Conservation (phyloP, 208 protist species). For the Zelonia costaricensis region DNA sequence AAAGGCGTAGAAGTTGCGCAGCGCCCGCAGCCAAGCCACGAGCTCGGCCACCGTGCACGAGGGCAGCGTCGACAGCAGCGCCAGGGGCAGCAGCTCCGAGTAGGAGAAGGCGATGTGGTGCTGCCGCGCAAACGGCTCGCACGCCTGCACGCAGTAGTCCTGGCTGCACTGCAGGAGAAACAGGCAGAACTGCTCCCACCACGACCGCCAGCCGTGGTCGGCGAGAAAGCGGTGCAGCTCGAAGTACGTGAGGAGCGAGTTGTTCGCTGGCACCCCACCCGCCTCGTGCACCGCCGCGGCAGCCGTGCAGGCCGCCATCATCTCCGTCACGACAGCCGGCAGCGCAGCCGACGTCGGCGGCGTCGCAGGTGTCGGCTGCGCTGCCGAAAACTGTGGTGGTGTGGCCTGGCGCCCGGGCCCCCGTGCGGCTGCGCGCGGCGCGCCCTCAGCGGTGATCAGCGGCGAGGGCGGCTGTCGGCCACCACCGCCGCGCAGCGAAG, state of each 20-base stretch:
- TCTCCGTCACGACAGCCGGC: slow-evolving; percentile 2
- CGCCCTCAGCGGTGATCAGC: too few relatives aligned
- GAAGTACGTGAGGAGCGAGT: slow-evolving; percentile 38
- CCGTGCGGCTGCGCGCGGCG: too few relatives aligned
- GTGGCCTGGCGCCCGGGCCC: too few relatives aligned
- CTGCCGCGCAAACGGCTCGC: slow-evolving; percentile 50
- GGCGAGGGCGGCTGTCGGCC: background rate
- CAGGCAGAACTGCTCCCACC: slow-evolving; percentile 72
- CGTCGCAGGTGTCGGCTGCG: too few relatives aligned
- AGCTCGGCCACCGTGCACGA: slow-evolving; percentile 38
- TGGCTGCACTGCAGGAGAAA: slow-evolving; percentile 56
- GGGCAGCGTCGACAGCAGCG: slow-evolving; percentile 68
- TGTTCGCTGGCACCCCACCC: slow-evolving; percentile 19
- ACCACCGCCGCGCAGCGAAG: too few relatives aligned
- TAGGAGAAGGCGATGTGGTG: slow-evolving; percentile 69
- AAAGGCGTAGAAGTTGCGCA: slow-evolving; percentile 53
- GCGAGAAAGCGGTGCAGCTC: slow-evolving; percentile 45
- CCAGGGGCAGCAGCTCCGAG: slow-evolving; percentile 70
- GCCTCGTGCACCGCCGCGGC: slow-evolving; percentile 8
- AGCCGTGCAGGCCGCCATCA: background rate
- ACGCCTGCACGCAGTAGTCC: slow-evolving; percentile 57
- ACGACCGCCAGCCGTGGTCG: slow-evolving; percentile 52
- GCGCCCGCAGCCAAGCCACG: slow-evolving; percentile 53
- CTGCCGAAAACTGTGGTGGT: too few relatives aligned
- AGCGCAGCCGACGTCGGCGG: background rate